phyloP scores from a whole-genome alignment of 257 asterid genomes.

The Jaltomata sinuosa region DNA sequence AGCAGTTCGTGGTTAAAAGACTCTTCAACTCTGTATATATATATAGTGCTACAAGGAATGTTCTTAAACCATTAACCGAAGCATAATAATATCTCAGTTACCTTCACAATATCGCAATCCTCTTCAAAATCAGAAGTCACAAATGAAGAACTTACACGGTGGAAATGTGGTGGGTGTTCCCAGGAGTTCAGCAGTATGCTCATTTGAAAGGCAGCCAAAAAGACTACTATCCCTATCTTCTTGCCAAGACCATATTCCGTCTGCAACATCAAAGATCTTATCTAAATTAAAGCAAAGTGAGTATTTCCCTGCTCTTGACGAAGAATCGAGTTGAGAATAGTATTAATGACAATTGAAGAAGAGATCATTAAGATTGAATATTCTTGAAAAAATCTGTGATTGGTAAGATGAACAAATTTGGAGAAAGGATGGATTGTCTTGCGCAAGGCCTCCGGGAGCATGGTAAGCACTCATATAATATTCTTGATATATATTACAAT shows the following conservation, averaged over 20 bases:
- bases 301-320: not conserved
- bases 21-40: not conserved
- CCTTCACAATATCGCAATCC: not conserved
- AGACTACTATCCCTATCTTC: not conserved
- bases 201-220: not conserved
- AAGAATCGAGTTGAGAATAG: not conserved
- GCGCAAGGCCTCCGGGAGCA: conserved; percentile 39
- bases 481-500: not conserved
- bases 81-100: not conserved
- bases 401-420: conserved; percentile 1
- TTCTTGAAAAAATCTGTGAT: not conserved
- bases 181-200: not conserved
- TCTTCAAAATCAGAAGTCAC: not conserved
- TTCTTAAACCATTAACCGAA: not conserved
- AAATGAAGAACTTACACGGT: not conserved
- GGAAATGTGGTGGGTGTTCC: not conserved
- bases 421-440: conserved; percentile 21
- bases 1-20: not conserved
- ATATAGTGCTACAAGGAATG: conserved; percentile 15
- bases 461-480: conserved; percentile 2
- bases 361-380: not conserved
- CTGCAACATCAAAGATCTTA: not conserved
- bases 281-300: not conserved
- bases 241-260: not conserved
- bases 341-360: not conserved